Conservation (phyloP, 345 rosid genomes). For the Tarenaya hassleriana region DNA sequence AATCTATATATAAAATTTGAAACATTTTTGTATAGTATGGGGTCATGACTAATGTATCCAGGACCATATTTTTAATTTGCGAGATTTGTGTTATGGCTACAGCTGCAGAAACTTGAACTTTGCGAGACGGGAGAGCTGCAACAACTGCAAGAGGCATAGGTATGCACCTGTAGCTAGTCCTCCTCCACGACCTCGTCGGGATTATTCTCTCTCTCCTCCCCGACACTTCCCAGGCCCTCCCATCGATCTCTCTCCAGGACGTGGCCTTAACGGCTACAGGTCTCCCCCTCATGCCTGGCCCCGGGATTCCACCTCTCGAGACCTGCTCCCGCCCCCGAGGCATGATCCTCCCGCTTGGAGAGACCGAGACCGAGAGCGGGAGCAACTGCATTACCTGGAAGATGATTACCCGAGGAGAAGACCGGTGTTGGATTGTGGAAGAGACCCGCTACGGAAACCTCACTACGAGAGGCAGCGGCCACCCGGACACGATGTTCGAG, state of each 20-base stretch:
- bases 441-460: slow-evolving; percentile 58
- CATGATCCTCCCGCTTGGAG: slow-evolving; percentile 44
- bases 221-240: slow-evolving; percentile 60
- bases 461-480: slow-evolving; percentile 45
- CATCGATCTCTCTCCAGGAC: slow-evolving; percentile 51
- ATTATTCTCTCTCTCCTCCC: slow-evolving; percentile 41
- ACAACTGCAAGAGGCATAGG: slow-evolving; percentile 70
- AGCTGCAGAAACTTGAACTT: slow-evolving; percentile 85
- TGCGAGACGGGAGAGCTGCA: slow-evolving; percentile 69
- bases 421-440: slow-evolving; percentile 43
- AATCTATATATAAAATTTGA: background rate
- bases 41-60: too few relatives aligned
- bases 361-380: slow-evolving; percentile 51
- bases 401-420: slow-evolving; percentile 53
- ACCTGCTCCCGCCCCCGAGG: slow-evolving; percentile 50
- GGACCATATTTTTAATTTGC: slow-evolving; percentile 6
- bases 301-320: slow-evolving; percentile 58
- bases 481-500: slow-evolving; percentile 51
- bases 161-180: slow-evolving; percentile 51
- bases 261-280: slow-evolving; percentile 54
- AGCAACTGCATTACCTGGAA: slow-evolving; percentile 45
- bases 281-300: slow-evolving; percentile 67
- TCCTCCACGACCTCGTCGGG: slow-evolving; percentile 45
- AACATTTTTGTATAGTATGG: too few relatives aligned
- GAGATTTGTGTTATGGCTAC: slow-evolving; percentile 10